Evolutionary conservation across 2,329 filamentous ascomycete species (phyloP).

Genomic region (Hypoxylon rubiginosum): DNA sequence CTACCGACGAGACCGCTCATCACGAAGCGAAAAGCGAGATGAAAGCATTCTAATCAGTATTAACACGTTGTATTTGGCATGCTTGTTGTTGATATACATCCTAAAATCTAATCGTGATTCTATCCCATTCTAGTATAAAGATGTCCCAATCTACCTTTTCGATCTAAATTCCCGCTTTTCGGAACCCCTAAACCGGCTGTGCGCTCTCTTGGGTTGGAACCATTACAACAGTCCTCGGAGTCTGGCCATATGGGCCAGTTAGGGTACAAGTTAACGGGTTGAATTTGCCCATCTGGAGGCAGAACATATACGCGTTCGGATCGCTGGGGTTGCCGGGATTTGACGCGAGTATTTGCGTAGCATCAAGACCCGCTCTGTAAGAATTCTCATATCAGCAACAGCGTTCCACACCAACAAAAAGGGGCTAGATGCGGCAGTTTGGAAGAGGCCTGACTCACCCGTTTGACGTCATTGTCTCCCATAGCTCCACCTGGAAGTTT

Average conservation of each 20-base stretch:
- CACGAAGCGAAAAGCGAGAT: too few relatives aligned
- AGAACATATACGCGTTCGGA: conserved; percentile 44
- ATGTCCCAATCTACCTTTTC: conserved; percentile 12
- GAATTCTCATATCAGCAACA: conserved; percentile 29
- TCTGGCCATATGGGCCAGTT: conserved; percentile 34
- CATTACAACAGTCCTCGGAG: conserved; percentile 38
- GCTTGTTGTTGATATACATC: background rate
- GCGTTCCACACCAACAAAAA: background rate
- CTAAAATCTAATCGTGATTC: conserved; percentile 3
- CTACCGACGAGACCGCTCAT: too few relatives aligned
- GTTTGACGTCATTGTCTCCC: conserved; percentile 28
- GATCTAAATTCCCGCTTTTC: background rate
- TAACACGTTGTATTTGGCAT: background rate
- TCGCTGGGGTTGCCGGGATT: conserved; percentile 40
- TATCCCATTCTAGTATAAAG: conserved; percentile 11
- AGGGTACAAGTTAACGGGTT: conserved; percentile 44
- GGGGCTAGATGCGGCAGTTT: background rate
- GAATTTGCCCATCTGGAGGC: conserved; percentile 48
- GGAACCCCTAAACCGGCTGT: conserved; percentile 34
- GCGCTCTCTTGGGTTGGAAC: conserved; percentile 29
- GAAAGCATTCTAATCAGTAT: too few relatives aligned
- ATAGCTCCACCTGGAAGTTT: conserved; percentile 45
- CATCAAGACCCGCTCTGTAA: conserved; percentile 42
- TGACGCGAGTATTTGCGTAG: conserved; percentile 34
- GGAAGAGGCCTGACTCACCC: conserved; percentile 39